These are phyloP conservation scores for Sporisorium iseilematis-ciliati DNA, from an alignment of 1,284 basidiomycete species.

Conservation along the genomic window DNA sequence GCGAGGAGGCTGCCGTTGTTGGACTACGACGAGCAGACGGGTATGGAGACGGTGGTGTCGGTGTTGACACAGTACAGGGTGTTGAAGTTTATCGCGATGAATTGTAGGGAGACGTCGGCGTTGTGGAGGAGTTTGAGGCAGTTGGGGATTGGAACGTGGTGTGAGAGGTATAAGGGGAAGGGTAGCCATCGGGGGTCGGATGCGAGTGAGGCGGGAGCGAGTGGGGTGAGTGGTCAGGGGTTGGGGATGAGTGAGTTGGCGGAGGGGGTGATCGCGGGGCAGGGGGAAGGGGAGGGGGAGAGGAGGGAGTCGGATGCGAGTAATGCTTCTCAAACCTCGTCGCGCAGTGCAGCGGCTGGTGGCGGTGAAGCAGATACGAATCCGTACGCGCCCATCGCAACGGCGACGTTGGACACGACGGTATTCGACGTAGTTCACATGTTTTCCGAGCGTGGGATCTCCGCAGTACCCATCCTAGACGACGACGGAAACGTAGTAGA, in stretches of 20 bases:
- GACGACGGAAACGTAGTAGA: slow-evolving; percentile 93
- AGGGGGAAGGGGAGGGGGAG: background rate
- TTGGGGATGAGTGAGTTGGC: slow-evolving; percentile 31
- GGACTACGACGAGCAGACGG: slow-evolving; percentile 92
- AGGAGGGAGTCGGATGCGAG: slow-evolving; percentile 17
- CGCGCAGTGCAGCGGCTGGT: slow-evolving; percentile 1
- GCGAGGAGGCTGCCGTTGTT: slow-evolving; percentile 93
- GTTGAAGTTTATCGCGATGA: slow-evolving; percentile 98
- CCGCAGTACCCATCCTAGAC: slow-evolving; percentile 95
- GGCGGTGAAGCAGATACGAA: slow-evolving; percentile 9
- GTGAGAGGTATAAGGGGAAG: slow-evolving; percentile 67
- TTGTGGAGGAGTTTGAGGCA: slow-evolving; percentile 82
- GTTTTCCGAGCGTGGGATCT: slow-evolving; percentile 95
- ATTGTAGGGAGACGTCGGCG: slow-evolving; percentile 71
- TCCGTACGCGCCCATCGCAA: slow-evolving; percentile 89
- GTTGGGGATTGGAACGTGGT: slow-evolving; percentile 93
- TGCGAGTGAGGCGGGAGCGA: slow-evolving; percentile 38
- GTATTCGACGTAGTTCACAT: slow-evolving; percentile 99
- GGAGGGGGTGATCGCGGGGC: background rate
- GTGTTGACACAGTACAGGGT: slow-evolving; percentile 97
- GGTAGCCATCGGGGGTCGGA: slow-evolving; percentile 35
- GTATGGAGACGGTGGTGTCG: slow-evolving; percentile 93
- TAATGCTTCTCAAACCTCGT: slow-evolving; percentile 10
- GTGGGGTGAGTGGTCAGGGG: slow-evolving; percentile 14
- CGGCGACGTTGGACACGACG: slow-evolving; percentile 88